phyloP scores from a whole-genome alignment of 768 basidiomycete genomes.

The Termitomyces sp. region DNA sequence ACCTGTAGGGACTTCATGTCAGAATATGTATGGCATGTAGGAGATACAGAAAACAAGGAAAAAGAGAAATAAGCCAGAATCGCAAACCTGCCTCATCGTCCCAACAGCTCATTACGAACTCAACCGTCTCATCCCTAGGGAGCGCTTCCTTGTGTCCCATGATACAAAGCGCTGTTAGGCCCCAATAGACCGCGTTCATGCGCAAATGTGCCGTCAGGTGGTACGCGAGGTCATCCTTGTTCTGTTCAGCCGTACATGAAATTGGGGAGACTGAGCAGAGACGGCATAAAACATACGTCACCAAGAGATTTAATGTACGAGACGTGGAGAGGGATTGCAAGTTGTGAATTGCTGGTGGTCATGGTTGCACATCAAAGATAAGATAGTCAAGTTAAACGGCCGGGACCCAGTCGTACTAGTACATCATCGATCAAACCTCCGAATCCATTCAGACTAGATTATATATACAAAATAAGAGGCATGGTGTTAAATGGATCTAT shows the following conservation, averaged over 20 bases:
- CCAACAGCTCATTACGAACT: conserved; percentile 94
- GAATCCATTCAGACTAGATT: background rate
- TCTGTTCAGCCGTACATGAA: conserved; percentile 31
- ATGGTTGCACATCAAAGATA: conserved; percentile 1
- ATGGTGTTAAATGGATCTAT: background rate
- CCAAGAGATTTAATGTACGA: conserved; percentile 73
- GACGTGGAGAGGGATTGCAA: conserved; percentile 58
- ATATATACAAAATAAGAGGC: background rate
- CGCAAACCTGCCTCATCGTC: conserved; percentile 74
- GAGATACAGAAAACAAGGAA: background rate
- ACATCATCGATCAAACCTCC: background rate
- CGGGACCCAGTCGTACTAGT: background rate
- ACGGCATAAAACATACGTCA: conserved; percentile 34
- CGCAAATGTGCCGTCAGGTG: conserved; percentile 91
- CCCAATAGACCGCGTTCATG: conserved; percentile 97
- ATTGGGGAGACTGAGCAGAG: background rate
- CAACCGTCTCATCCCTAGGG: conserved; percentile 76
- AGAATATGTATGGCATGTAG: background rate
- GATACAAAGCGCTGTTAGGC: conserved; percentile 77
- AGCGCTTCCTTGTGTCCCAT: conserved; percentile 79
- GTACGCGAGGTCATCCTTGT: conserved; percentile 79
- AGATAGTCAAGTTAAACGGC: background rate
- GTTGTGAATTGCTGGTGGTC: conserved; percentile 1
- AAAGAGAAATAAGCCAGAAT: conserved; percentile 2
- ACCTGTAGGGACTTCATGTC: conserved; percentile 40